Evolutionary conservation across 2,329 filamentous ascomycete species (phyloP).

Genomic region (Cladosporium austrohemisphaericum): DNA sequence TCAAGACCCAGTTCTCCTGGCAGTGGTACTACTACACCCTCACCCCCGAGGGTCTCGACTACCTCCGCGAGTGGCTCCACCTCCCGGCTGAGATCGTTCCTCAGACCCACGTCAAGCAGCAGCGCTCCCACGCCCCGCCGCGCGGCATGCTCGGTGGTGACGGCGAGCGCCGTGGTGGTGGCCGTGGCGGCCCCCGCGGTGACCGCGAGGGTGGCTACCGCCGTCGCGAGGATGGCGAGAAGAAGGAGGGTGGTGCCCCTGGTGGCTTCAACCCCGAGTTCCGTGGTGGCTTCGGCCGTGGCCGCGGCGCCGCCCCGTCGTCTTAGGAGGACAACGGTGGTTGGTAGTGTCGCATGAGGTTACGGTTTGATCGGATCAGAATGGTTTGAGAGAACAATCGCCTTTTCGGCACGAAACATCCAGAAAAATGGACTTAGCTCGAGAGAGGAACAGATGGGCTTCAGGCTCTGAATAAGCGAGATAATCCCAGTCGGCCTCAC

Average conservation of each 20-base stretch:
- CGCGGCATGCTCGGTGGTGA: constrained; percentile 93
- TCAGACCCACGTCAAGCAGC: constrained; percentile 99
- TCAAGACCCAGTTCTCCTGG: constrained; percentile 99
- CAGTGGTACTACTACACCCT: constrained; percentile 99
- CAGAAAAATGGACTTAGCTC: constrained; percentile 12
- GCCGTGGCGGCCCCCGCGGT: constrained; percentile 69
- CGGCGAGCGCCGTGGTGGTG: constrained; percentile 68
- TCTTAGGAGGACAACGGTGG: constrained; percentile 36
- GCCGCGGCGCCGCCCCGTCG: constrained; percentile 65
- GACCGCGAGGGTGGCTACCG: constrained; percentile 66
- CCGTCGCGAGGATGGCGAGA: constrained; percentile 57
- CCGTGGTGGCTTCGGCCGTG: constrained; percentile 54
- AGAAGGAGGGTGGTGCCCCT: constrained; percentile 88
- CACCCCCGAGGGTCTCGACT: constrained; percentile 98
- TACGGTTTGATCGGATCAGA: constrained; percentile 10
- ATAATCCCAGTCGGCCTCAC: constrained; percentile 23
- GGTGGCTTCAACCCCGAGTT: constrained; percentile 91
- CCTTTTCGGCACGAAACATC: constrained; percentile 8
- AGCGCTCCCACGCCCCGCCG: constrained; percentile 95
- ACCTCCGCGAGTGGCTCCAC: constrained; percentile 99
- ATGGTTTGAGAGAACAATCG: constrained; percentile 8
- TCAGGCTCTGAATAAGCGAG: constrained; percentile 26
- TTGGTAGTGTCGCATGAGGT: constrained; percentile 12
- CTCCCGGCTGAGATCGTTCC: constrained; percentile 99
- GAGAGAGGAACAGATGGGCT: constrained; percentile 15